Conservation (phyloP, 805 yeast species). For the Saturnispora besseyi region DNA sequence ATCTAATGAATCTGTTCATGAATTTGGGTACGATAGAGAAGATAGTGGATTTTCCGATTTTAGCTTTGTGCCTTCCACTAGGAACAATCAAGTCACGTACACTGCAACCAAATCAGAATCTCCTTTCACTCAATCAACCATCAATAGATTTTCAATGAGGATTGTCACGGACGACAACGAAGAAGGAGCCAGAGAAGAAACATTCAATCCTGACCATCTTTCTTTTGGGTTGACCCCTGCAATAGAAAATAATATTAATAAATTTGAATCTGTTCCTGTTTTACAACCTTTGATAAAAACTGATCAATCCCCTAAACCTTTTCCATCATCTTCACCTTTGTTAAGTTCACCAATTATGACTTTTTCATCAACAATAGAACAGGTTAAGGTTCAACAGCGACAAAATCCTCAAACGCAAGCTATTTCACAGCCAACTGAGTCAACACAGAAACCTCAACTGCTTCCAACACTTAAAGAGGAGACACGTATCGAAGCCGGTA, state of each 20-base stretch:
- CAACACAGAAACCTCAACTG: background rate
- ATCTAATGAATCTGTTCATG: constrained; percentile 12
- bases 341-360: constrained; percentile 11
- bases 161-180: constrained; percentile 7
- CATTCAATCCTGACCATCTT: background rate
- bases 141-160: constrained; percentile 21
- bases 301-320: background rate
- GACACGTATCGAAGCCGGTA: background rate
- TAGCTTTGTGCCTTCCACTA: constrained; percentile 10
- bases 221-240: constrained; percentile 10
- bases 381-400: constrained; percentile 1
- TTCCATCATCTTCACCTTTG: constrained; percentile 6
- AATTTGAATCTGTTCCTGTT: background rate
- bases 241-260: constrained; percentile 1
- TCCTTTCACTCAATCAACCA: constrained; percentile 11
- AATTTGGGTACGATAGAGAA: constrained; percentile 24
- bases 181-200: background rate
- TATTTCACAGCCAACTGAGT: background rate
- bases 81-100: background rate
- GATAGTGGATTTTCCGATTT: constrained; percentile 10
- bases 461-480: background rate
- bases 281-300: background rate
- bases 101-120: background rate
- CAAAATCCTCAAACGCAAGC: background rate
- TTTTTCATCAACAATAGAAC: constrained; percentile 13